phyloP scores from a whole-genome alignment of 2,329 filamentous ascomycete species.

The Hypoxylon sp. region DNA sequence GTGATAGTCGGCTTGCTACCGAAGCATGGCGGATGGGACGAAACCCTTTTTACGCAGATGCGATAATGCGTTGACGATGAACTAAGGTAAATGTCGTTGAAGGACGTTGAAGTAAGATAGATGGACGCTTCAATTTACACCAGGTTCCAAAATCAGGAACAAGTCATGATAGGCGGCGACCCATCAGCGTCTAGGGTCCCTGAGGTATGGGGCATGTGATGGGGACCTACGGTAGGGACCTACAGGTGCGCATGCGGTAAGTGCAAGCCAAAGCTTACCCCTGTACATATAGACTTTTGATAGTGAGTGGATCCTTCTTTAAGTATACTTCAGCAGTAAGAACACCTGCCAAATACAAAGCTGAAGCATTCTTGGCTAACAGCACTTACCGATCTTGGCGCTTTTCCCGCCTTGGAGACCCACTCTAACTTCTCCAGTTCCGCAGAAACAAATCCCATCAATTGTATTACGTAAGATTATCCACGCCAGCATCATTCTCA shows the following conservation, averaged over 20 bases:
- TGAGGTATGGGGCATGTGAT: slow-evolving; percentile 32
- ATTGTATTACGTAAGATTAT: slow-evolving; percentile 22
- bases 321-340: slow-evolving; percentile 9
- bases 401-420: slow-evolving; percentile 11
- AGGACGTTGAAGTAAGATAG: slow-evolving; percentile 15
- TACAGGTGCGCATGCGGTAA: slow-evolving; percentile 20
- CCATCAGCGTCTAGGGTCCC: slow-evolving; percentile 23
- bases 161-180: slow-evolving; percentile 37
- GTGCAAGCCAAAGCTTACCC: slow-evolving; percentile 25
- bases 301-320: neutral
- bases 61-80: slow-evolving; percentile 30
- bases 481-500: slow-evolving; percentile 9
- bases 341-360: neutral
- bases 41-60: slow-evolving; percentile 21
- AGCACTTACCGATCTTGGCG: slow-evolving; percentile 4
- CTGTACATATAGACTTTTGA: slow-evolving; percentile 23
- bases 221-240: slow-evolving; percentile 11
- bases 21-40: slow-evolving; percentile 41
- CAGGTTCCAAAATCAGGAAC: slow-evolving; percentile 31
- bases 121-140: slow-evolving; percentile 20
- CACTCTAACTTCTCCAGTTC: slow-evolving; percentile 23
- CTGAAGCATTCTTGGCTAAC: slow-evolving; percentile 4
- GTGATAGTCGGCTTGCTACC: slow-evolving; percentile 36
- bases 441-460: slow-evolving; percentile 7
- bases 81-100: slow-evolving; percentile 3